Conservation (phyloP, 257 asterid genomes). For the Craterostigma plantagineum region DNA sequence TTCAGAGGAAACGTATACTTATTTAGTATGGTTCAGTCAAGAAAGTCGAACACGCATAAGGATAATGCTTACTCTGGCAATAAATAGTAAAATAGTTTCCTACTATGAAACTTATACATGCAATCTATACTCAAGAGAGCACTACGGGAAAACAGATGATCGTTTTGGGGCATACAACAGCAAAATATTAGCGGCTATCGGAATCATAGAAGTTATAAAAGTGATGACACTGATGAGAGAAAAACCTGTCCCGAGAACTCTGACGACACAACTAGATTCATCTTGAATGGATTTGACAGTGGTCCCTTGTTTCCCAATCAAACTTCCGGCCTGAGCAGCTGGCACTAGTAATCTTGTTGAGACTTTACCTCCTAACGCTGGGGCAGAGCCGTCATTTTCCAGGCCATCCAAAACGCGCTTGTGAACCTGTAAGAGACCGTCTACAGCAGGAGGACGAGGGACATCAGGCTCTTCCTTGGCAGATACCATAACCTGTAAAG, state of each 20-base stretch:
- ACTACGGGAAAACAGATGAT: too few relatives aligned
- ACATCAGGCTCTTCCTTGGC: conserved; percentile 87
- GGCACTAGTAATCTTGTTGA: conserved; percentile 75
- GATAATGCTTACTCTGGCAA: too few relatives aligned
- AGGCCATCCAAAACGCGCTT: conserved; percentile 79
- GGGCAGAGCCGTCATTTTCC: conserved; percentile 52
- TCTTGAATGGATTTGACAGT: conserved; percentile 91
- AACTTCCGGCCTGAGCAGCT: conserved; percentile 87
- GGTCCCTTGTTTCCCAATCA: conserved; percentile 86
- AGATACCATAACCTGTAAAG: conserved; percentile 92
- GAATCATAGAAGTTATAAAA: background rate
- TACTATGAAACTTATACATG: too few relatives aligned
- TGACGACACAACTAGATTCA: conserved; percentile 70
- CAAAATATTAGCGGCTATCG: background rate
- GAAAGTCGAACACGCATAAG: too few relatives aligned
- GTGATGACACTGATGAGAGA: conserved; percentile 5
- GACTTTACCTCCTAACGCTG: conserved; percentile 45
- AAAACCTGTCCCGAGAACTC: conserved; percentile 82
- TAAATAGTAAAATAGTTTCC: too few relatives aligned
- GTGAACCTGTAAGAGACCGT: conserved; percentile 84
- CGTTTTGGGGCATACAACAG: too few relatives aligned
- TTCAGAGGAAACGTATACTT: conserved; percentile 8
- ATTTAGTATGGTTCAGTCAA: background rate
- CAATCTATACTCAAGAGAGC: too few relatives aligned
- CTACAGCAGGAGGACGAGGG: conserved; percentile 88